These are phyloP conservation scores for Saccharomycopsis olivae DNA, from an alignment of 805 yeast species.

Conservation along the genomic window DNA sequence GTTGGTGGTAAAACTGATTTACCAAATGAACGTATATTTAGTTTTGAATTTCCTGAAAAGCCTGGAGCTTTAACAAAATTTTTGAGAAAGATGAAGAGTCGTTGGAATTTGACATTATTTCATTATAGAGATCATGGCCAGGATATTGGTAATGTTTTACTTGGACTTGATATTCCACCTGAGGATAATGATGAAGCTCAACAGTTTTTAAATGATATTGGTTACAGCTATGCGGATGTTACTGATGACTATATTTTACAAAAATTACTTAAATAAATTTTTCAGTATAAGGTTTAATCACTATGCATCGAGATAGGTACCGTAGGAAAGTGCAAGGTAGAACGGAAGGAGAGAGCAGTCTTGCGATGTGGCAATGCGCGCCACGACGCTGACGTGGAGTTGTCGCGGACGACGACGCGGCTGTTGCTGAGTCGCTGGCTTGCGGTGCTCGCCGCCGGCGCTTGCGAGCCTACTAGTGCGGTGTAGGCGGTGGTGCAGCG, in stretches of 20 bases:
- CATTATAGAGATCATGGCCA: conserved; percentile 96
- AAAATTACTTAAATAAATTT: conserved; percentile 44
- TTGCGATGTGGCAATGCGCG: too few species aligned
- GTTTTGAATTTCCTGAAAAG: conserved; percentile 94
- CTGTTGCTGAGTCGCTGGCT: too few species aligned
- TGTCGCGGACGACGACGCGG: too few species aligned
- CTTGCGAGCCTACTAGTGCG: too few species aligned
- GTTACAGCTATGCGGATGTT: conserved; percentile 72
- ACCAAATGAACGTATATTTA: conserved; percentile 63
- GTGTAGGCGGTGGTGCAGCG: too few species aligned
- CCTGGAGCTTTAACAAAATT: conserved; percentile 89
- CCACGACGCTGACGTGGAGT: too few species aligned
- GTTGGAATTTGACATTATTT: conserved; percentile 91
- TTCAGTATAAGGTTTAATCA: neutral
- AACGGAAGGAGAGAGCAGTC: too few species aligned
- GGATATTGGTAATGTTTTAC: conserved; percentile 85
- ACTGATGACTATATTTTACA: conserved; percentile 79
- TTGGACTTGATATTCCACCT: conserved; percentile 80
- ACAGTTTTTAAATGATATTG: conserved; percentile 56
- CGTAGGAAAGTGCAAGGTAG: too few species aligned
- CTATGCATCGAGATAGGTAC: too few species aligned
- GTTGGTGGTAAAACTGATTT: conserved; percentile 84
- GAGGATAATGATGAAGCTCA: conserved; percentile 55
- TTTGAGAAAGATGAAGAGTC: conserved; percentile 54
- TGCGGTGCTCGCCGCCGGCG: too few species aligned